phyloP scores from a whole-genome alignment of 768 basidiomycete species.

The Russula vinacea region DNA sequence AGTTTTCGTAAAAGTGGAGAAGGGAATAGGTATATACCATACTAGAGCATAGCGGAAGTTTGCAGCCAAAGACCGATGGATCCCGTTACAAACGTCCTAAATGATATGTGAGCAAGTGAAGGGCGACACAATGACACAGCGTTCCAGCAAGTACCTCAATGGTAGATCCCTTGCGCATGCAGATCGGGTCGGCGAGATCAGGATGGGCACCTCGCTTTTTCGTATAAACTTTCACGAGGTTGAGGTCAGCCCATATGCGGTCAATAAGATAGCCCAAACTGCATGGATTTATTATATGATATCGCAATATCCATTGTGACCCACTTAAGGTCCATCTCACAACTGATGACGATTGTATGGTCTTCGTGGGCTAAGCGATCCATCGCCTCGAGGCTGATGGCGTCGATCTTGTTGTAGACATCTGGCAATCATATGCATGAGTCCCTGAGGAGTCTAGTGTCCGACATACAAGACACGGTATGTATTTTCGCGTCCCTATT shows the following conservation, averaged over 20 bases:
- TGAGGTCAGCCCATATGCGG: slow-evolving; percentile 76
- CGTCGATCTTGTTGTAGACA: slow-evolving; percentile 96
- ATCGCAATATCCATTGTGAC: slow-evolving; percentile 25
- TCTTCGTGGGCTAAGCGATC: slow-evolving; percentile 80
- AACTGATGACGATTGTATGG: slow-evolving; percentile 91
- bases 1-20: not conserved
- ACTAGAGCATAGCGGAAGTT: slow-evolving; percentile 95
- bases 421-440: slow-evolving; percentile 43
- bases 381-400: slow-evolving; percentile 77
- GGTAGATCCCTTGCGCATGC: slow-evolving; percentile 85
- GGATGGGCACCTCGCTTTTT: slow-evolving; percentile 96
- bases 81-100: slow-evolving; percentile 86
- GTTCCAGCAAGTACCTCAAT: slow-evolving; percentile 63
- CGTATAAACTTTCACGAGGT: slow-evolving; percentile 88
- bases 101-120: slow-evolving; percentile 1
- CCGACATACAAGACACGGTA: slow-evolving; percentile 81
- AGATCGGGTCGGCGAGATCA: slow-evolving; percentile 87
- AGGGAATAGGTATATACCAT: slow-evolving; percentile 53
- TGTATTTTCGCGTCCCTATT: slow-evolving; percentile 87
- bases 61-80: slow-evolving; percentile 82
- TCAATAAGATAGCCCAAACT: slow-evolving; percentile 74
- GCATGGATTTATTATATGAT: slow-evolving; percentile 4
- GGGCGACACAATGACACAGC: slow-evolving; percentile 10
- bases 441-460: not conserved
- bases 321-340: slow-evolving; percentile 90